Percentiles rank a stretch among this genome's conserved stretches.
Evolutionary conservation across 139 green algal genomes (phyloP).

Genomic region (Eudorina sp.): DNA sequence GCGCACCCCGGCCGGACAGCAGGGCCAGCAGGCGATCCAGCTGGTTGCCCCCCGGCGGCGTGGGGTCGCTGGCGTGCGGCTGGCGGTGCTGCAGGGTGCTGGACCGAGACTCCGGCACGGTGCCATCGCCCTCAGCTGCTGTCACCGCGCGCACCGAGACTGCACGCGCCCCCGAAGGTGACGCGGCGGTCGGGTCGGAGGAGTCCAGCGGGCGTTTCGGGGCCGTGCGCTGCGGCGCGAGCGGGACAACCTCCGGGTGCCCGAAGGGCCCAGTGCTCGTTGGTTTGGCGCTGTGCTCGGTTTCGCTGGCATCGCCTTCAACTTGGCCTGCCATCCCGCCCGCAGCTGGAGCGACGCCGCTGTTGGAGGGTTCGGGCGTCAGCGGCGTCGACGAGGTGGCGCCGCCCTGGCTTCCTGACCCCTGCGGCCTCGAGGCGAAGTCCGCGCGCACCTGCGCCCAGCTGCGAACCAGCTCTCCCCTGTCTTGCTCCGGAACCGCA

Average conservation of each 20-base stretch:
- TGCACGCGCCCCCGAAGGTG: neutral
- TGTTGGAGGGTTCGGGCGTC: neutral
- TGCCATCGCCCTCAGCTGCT: neutral
- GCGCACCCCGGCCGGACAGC: neutral
- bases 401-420: constrained; percentile 2
- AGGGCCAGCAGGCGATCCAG: constrained; percentile 26
- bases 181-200: neutral
- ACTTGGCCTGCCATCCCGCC: too few relatives aligned
- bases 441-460: constrained; percentile 35
- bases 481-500: constrained; percentile 18
- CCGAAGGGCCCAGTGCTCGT: too few relatives aligned
- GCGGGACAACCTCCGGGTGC: too few relatives aligned
- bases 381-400: neutral
- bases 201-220: neutral
- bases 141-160: neutral
- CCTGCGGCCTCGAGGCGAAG: neutral
- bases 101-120: too few relatives aligned
- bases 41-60: neutral
- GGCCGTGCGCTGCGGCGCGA: too few relatives aligned
- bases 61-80: neutral
- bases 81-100: too few relatives aligned
- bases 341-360: too few relatives aligned
- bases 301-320: too few relatives aligned
- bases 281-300: too few relatives aligned
- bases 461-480: constrained; percentile 26